A percentile compares a stretch with the other conserved stretches of the same genome.
Evolutionary conservation across 2,329 filamentous ascomycete species (phyloP).

Genomic region (Rutstroemia sp.): DNA sequence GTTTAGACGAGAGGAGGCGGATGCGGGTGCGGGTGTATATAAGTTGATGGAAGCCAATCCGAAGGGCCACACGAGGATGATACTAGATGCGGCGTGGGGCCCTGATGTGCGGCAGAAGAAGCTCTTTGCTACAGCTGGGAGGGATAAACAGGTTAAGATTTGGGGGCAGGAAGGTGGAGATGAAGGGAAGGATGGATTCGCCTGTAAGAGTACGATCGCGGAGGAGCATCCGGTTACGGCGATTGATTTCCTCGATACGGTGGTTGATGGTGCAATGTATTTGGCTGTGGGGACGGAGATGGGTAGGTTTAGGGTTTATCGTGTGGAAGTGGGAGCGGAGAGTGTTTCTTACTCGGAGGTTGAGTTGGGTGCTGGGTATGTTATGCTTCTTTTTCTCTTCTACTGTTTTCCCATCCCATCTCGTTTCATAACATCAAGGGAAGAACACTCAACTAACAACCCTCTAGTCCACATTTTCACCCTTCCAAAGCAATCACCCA

Average conservation of each 20-base stretch:
- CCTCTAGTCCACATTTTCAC: constrained; percentile 39
- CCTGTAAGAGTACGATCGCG: constrained; percentile 39
- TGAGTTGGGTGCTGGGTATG: constrained; percentile 7
- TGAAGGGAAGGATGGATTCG: constrained; percentile 15
- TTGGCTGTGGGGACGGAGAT: constrained; percentile 53
- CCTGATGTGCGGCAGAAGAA: constrained; percentile 31
- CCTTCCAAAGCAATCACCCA: constrained; percentile 36
- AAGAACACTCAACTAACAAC: constrained; percentile 1
- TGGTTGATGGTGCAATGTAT: constrained; percentile 28
- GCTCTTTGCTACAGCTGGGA: constrained; percentile 78
- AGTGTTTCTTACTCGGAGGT: constrained; percentile 15
- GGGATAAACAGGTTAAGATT: constrained; percentile 77
- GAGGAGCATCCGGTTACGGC: constrained; percentile 60
- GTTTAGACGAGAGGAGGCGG: constrained; percentile 46
- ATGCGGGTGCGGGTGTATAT: constrained; percentile 39
- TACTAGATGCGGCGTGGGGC: constrained; percentile 81
- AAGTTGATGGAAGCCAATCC: constrained; percentile 56
- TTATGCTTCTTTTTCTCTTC: not conserved
- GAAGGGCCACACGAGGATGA: constrained; percentile 89
- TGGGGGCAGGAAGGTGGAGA: constrained; percentile 42
- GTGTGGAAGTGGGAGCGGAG: not conserved
- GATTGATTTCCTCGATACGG: constrained; percentile 52
- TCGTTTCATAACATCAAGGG: not conserved
- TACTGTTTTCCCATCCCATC: not conserved
- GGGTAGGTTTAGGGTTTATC: constrained; percentile 24